phyloP scores from a whole-genome alignment of 345 rosid genomes.

The Noccaea bulbosa region DNA sequence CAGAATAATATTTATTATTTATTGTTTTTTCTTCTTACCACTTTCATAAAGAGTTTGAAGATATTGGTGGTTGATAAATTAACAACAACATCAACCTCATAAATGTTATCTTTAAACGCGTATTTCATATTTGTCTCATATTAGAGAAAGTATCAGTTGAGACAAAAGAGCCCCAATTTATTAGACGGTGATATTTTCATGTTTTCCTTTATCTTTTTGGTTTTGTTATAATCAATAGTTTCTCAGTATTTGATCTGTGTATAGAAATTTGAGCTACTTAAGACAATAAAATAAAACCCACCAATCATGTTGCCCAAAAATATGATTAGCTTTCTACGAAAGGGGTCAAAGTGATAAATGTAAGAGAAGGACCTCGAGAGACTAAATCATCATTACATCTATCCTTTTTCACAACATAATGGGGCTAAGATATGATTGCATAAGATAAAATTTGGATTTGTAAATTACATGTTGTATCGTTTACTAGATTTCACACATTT shows the following conservation, averaged over 20 bases:
- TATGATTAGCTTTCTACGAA: slow-evolving; percentile 39
- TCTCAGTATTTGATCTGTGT: not conserved
- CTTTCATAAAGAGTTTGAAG: not conserved
- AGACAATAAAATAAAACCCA: slow-evolving; percentile 3
- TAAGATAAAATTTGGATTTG: slow-evolving; percentile 11
- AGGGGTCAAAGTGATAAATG: slow-evolving; percentile 37
- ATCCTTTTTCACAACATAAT: slow-evolving; percentile 28
- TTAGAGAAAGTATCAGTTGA: slow-evolving; percentile 39
- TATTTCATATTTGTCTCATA: slow-evolving; percentile 47
- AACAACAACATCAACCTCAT: slow-evolving; percentile 59
- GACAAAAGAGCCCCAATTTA: slow-evolving; percentile 33
- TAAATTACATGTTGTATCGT: slow-evolving; percentile 11
- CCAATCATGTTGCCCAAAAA: slow-evolving; percentile 36
- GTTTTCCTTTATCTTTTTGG: slow-evolving; percentile 22
- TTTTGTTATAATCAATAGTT: not conserved
- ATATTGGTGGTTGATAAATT: slow-evolving; percentile 46
- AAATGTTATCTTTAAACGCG: slow-evolving; percentile 57
- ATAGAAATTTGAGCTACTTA: not conserved
- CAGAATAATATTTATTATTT: slow-evolving; percentile 20
- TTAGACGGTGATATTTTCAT: slow-evolving; percentile 43
- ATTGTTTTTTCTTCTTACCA: not conserved
- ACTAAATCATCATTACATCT: slow-evolving; percentile 42
- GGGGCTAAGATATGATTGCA: slow-evolving; percentile 38
- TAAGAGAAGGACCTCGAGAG: slow-evolving; percentile 38
- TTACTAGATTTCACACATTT: slow-evolving; percentile 8